phyloP scores from a whole-genome alignment of 371 early-diverging fungal genomes.

The Apophysomyces trapeziformis region DNA sequence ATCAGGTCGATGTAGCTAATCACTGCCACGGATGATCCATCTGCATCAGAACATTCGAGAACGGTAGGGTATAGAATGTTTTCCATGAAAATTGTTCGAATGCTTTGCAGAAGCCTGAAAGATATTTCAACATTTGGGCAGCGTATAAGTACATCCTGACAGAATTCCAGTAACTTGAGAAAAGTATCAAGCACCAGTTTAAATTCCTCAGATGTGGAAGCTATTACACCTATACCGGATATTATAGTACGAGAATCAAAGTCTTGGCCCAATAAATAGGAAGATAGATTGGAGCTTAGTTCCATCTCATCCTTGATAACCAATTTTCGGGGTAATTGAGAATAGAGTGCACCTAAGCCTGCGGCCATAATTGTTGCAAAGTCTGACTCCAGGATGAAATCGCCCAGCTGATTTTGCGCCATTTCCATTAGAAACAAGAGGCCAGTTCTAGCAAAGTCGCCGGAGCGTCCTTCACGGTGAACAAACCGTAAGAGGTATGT shows the following conservation, averaged over 20 bases:
- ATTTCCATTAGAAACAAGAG: conserved; percentile 87
- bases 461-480: conserved; percentile 85
- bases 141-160: conserved; percentile 81
- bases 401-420: conserved; percentile 72
- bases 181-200: conserved; percentile 79
- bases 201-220: conserved; percentile 69
- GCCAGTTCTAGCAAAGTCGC: conserved; percentile 93
- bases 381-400: conserved; percentile 82
- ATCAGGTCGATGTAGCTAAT: conserved; percentile 89
- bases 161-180: conserved; percentile 77
- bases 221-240: conserved; percentile 45
- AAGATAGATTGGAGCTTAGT: conserved; percentile 40
- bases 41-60: conserved; percentile 86
- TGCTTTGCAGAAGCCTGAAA: conserved; percentile 61
- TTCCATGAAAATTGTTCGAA: conserved; percentile 81
- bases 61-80: conserved; percentile 88
- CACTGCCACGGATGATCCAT: conserved; percentile 90
- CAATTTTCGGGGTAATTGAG: conserved; percentile 87
- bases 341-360: conserved; percentile 89
- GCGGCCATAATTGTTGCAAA: conserved; percentile 84
- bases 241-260: conserved; percentile 21
- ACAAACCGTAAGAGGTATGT: conserved; percentile 86
- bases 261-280: conserved; percentile 55
- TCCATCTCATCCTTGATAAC: conserved; percentile 54
- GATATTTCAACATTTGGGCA: conserved; percentile 81